These are phyloP conservation scores for Vaccinium darrowii DNA, from an alignment of 148 eudicot genomes.

Conservation along the genomic window DNA sequence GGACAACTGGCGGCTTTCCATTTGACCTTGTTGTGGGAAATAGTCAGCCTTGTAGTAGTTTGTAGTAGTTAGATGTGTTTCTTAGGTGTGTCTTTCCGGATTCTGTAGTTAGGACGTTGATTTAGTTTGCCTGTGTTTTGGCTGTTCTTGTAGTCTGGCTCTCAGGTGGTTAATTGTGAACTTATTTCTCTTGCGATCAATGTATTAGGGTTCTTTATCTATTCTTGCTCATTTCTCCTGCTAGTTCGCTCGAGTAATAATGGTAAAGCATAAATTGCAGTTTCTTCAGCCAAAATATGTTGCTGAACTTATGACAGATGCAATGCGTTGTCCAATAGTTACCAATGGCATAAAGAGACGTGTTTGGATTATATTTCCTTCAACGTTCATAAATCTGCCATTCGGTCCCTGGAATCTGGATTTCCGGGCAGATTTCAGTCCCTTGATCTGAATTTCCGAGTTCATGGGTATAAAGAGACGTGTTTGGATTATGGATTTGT, in stretches of 20 bases:
- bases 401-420: not conserved
- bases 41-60: constrained; percentile 10
- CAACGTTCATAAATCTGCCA: not conserved
- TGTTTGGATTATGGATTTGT: not conserved
- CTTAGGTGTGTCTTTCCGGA: not conserved
- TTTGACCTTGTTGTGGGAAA: not conserved
- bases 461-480: not conserved
- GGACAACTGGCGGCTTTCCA: constrained; percentile 2
- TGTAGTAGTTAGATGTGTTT: not conserved
- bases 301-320: not conserved
- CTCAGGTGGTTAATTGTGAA: not conserved
- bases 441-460: not conserved
- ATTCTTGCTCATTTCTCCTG: not conserved
- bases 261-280: not conserved
- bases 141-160: not conserved
- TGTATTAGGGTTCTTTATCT: not conserved
- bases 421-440: too few species aligned
- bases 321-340: not conserved
- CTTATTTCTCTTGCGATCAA: not conserved
- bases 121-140: not conserved
- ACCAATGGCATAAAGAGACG: not conserved
- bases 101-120: not conserved
- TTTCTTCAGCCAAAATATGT: not conserved
- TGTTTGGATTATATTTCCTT: not conserved
- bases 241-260: not conserved